A percentile compares a stretch with the other conserved stretches of the same genome.
These are phyloP conservation scores for Flaveria linearis DNA, from an alignment of 129 eudicot genomes.

Conservation along the genomic window DNA sequence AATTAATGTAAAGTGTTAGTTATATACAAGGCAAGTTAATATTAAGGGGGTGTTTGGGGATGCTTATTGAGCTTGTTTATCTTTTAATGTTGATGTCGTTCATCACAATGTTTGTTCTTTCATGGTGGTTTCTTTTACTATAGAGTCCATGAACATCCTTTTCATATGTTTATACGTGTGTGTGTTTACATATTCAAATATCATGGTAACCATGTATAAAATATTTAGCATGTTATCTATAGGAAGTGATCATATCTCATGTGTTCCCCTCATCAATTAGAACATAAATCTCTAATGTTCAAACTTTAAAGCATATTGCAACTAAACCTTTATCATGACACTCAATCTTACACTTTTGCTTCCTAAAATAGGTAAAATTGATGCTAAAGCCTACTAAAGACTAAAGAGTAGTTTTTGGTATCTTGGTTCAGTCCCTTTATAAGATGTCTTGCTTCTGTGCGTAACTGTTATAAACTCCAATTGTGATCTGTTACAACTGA, in stretches of 20 bases:
- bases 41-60: neutral
- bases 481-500: neutral
- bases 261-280: neutral
- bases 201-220: neutral
- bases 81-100: neutral
- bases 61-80: neutral
- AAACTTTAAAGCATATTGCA: neutral
- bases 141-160: neutral
- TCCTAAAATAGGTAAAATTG: no score
- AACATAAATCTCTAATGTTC: neutral
- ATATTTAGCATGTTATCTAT: neutral
- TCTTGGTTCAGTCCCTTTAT: neutral
- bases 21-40: neutral
- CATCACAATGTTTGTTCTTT: neutral
- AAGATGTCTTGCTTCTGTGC: neutral
- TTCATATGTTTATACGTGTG: neutral
- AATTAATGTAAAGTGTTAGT: neutral
- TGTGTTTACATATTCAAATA: neutral
- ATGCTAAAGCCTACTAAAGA: no score
- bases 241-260: neutral
- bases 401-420: neutral
- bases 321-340: neutral
- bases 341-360: neutral
- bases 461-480: neutral
- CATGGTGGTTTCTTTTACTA: neutral